A percentile compares a stretch with the other conserved stretches of the same genome.
Conservation (phyloP, 495 filamentous ascomycete genomes). For the Terfezia claveryi region DNA sequence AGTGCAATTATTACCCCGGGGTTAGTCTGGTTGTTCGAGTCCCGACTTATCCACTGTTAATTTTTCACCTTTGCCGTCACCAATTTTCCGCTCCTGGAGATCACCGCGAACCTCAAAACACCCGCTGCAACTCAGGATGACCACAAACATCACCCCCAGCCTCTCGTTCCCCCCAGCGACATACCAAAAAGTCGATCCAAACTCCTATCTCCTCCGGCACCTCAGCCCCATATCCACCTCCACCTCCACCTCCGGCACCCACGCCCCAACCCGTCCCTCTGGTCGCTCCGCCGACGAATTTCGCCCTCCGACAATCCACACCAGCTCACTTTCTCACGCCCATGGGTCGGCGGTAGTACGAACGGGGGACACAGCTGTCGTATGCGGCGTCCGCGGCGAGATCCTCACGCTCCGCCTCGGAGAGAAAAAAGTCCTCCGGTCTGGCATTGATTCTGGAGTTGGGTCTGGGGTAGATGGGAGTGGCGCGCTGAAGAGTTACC, state of each 20-base stretch:
- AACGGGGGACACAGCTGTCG: conserved; percentile 68
- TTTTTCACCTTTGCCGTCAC: background rate
- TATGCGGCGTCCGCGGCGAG: conserved; percentile 77
- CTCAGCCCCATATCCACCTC: conserved; percentile 33
- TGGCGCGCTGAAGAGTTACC: conserved; percentile 15
- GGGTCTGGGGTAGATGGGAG: conserved; percentile 4
- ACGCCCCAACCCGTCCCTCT: conserved; percentile 41
- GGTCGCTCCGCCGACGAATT: conserved; percentile 47
- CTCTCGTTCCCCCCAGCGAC: conserved; percentile 57
- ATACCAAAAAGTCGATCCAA: conserved; percentile 76
- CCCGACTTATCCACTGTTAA: background rate
- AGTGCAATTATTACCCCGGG: too few relatives aligned
- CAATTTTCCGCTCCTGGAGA: too few relatives aligned
- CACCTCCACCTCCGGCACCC: background rate
- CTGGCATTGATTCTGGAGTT: conserved; percentile 2
- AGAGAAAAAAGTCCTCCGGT: conserved; percentile 8
- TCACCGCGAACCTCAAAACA: too few relatives aligned
- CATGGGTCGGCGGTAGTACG: conserved; percentile 76
- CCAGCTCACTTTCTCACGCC: conserved; percentile 60
- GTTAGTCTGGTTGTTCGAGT: too few relatives aligned
- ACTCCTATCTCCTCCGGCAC: conserved; percentile 71
- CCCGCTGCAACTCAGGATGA: too few relatives aligned
- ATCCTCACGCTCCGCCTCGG: conserved; percentile 33
- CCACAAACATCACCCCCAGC: background rate
- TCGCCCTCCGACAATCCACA: conserved; percentile 49